Evolutionary conservation across 306 rosid genomes (phyloP).

Genomic region (Pachyrhizus erosus): DNA sequence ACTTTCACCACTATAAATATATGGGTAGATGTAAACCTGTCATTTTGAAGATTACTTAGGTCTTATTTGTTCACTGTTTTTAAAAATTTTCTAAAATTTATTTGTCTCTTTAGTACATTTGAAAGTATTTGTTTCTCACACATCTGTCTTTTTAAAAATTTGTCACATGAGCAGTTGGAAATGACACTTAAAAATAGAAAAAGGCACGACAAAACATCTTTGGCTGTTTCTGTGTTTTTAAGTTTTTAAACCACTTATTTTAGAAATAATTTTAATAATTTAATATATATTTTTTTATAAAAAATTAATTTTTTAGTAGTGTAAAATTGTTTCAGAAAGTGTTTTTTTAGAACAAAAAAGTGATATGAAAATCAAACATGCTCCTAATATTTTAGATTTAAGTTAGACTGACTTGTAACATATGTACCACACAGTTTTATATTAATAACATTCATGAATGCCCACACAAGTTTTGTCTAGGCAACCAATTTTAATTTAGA

Average conservation of each 20-base stretch:
- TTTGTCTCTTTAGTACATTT: background rate
- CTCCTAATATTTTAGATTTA: background rate
- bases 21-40: background rate
- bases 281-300: background rate
- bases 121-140: background rate
- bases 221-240: background rate
- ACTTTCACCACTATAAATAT: slow-evolving; percentile 10
- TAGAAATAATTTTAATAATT: background rate
- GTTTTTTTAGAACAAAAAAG: too few relatives aligned
- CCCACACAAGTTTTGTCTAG: background rate
- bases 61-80: background rate
- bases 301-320: background rate
- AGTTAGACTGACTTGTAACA: background rate
- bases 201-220: background rate
- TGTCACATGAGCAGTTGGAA: background rate
- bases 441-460: background rate
- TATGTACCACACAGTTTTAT: background rate
- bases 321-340: background rate
- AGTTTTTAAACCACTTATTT: background rate
- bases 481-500: background rate
- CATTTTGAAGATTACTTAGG: background rate
- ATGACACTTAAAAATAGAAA: background rate
- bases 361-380: too few relatives aligned
- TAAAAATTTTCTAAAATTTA: background rate
- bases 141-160: background rate